Percentiles rank a stretch among this genome's conserved stretches.
Evolutionary conservation across 768 basidiomycete species (phyloP).

Genomic region (Sporobolomyces roseus): DNA sequence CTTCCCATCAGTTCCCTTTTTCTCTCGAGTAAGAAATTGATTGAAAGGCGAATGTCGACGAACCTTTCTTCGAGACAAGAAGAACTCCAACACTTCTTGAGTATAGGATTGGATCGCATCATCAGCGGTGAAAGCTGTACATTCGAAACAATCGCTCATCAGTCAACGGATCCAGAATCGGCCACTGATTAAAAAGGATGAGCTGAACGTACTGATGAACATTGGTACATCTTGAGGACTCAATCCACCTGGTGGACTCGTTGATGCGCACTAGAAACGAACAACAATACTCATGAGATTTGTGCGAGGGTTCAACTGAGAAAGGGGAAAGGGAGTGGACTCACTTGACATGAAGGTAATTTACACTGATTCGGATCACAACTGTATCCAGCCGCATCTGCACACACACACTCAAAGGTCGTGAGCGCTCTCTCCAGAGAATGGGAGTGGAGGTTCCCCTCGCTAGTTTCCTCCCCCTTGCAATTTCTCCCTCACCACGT

Average conservation of each 20-base stretch:
- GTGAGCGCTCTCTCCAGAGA: no score
- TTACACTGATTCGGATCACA: conserved; percentile 65
- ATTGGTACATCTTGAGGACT: conserved; percentile 55
- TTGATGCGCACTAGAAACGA: conserved; percentile 60
- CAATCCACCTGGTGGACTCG: conserved; percentile 68
- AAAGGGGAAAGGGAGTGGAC: conserved; percentile 4
- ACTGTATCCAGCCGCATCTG: conserved; percentile 63
- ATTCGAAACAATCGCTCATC: no score
- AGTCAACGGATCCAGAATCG: no score
- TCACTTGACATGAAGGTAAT: conserved; percentile 60
- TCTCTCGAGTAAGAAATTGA: not conserved
- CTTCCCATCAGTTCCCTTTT: not conserved
- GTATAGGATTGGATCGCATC: conserved; percentile 70
- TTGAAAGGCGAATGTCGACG: not conserved
- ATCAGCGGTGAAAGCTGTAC: conserved; percentile 39
- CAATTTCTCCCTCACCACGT: no score
- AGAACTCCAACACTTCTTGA: conserved; percentile 67
- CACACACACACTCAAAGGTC: not conserved
- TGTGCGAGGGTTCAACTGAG: not conserved
- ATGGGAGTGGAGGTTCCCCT: no score
- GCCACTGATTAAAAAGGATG: no score
- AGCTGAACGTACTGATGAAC: conserved; percentile 41
- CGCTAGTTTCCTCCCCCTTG: no score
- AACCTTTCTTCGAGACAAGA: conserved; percentile 64
- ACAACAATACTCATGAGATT: not conserved